phyloP scores from a whole-genome alignment of 2,329 filamentous ascomycete genomes.

The Penicillium italicum region DNA sequence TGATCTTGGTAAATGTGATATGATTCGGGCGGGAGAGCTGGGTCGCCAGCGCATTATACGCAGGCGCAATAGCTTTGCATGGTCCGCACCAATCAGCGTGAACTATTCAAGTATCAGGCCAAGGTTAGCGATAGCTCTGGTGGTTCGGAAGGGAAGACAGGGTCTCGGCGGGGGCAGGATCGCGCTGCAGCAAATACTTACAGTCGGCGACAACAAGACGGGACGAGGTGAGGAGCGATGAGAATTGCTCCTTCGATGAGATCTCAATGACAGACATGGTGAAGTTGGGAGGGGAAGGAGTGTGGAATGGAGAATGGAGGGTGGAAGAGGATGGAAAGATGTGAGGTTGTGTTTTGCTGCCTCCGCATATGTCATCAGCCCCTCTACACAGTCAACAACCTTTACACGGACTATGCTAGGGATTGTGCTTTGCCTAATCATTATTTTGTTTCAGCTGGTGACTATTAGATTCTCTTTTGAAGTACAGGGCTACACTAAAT shows the following conservation, averaged over 20 bases:
- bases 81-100: slow-evolving; percentile 83
- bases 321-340: slow-evolving; percentile 15
- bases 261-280: slow-evolving; percentile 52
- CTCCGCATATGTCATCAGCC: slow-evolving; percentile 32
- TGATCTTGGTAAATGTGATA: slow-evolving; percentile 82
- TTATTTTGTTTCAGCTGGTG: not conserved
- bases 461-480: not conserved
- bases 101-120: slow-evolving; percentile 52
- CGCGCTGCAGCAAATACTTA: slow-evolving; percentile 49
- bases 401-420: not conserved
- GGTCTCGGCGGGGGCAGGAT: slow-evolving; percentile 13
- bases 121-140: slow-evolving; percentile 22
- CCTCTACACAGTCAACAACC: slow-evolving; percentile 7
- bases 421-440: not conserved
- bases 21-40: slow-evolving; percentile 67
- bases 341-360: slow-evolving; percentile 21
- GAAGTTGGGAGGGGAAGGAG: slow-evolving; percentile 14
- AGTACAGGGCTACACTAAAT: not conserved
- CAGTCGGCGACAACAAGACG: slow-evolving; percentile 84
- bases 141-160: slow-evolving; percentile 7
- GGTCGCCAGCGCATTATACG: slow-evolving; percentile 72
- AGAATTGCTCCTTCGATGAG: slow-evolving; percentile 64
- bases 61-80: slow-evolving; percentile 77
- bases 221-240: slow-evolving; percentile 64
- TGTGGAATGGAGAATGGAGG: not conserved